Evolutionary conservation across 768 basidiomycete genomes (phyloP).

Genomic region (Rhizopogon sp.): DNA sequence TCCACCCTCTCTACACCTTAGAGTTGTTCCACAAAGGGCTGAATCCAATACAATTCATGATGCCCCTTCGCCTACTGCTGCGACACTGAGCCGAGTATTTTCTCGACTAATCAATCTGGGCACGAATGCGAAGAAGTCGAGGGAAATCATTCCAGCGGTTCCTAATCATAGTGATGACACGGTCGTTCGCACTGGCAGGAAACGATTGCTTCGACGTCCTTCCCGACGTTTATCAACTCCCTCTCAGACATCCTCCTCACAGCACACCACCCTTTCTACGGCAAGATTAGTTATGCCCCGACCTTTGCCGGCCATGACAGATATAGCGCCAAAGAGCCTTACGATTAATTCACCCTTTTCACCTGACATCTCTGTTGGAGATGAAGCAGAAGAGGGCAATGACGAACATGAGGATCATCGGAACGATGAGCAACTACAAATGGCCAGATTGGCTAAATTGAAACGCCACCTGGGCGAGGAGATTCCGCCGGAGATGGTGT

Average conservation of each 20-base stretch:
- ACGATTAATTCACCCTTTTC: constrained; percentile 10
- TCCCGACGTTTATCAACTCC: background rate
- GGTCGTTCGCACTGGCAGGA: background rate
- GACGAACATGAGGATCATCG: constrained; percentile 2
- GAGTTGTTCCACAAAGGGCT: constrained; percentile 3
- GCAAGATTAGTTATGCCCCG: constrained; percentile 3
- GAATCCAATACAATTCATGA: constrained; percentile 25
- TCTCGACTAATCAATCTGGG: constrained; percentile 26
- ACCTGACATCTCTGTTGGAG: constrained; percentile 6
- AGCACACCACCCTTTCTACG: constrained; percentile 2
- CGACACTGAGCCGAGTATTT: constrained; percentile 40
- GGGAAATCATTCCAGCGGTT: background rate
- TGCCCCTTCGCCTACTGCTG: constrained; percentile 27
- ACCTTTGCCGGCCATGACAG: constrained; percentile 8
- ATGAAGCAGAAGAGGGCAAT: constrained; percentile 4
- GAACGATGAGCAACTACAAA: constrained; percentile 21
- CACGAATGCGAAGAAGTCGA: background rate
- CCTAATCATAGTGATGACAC: background rate
- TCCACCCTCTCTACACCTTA: constrained; percentile 13
- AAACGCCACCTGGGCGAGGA: constrained; percentile 33
- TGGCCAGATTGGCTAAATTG: constrained; percentile 31
- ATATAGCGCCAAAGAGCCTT: constrained; percentile 9
- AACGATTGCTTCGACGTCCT: background rate
- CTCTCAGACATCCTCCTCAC: constrained; percentile 2
- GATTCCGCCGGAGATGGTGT: constrained; percentile 31